A percentile compares a stretch with the other conserved stretches of the same genome.
Conservation (phyloP, 768 basidiomycete species). For the Leccinum rimulosum region DNA sequence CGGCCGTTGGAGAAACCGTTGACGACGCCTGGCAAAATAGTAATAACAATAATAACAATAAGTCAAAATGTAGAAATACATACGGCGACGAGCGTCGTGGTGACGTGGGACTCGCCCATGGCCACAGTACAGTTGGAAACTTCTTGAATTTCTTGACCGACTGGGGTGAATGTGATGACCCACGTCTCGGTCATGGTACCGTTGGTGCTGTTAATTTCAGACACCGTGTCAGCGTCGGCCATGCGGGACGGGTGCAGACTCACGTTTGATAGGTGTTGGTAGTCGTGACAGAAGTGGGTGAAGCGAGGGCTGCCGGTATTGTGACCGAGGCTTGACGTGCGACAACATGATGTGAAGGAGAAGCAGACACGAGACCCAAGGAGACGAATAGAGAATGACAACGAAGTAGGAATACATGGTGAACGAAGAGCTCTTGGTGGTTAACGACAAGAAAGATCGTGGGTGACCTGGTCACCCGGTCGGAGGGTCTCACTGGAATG, state of each 20-base stretch:
- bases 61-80: background rate
- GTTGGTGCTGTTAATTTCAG: constrained; percentile 34
- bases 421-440: constrained; percentile 38
- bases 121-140: constrained; percentile 50
- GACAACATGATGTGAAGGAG: constrained; percentile 19
- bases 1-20: constrained; percentile 25
- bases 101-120: constrained; percentile 18
- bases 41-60: background rate
- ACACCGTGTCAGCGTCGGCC: background rate
- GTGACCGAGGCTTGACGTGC: constrained; percentile 24
- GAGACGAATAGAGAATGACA: constrained; percentile 21
- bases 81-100: constrained; percentile 8
- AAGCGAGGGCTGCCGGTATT: constrained; percentile 22
- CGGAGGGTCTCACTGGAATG: constrained; percentile 1
- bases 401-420: constrained; percentile 24
- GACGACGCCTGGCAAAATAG: constrained; percentile 22
- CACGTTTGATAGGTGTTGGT: constrained; percentile 40
- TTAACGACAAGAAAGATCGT: background rate
- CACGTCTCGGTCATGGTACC: constrained; percentile 60
- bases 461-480: background rate
- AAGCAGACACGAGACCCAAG: constrained; percentile 25
- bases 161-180: constrained; percentile 51
- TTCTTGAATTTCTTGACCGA: constrained; percentile 52
- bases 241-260: constrained; percentile 16
- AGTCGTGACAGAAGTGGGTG: constrained; percentile 37